phyloP scores from a whole-genome alignment of 2,329 filamentous ascomycete genomes.

The Scedosporium dehoogii region DNA sequence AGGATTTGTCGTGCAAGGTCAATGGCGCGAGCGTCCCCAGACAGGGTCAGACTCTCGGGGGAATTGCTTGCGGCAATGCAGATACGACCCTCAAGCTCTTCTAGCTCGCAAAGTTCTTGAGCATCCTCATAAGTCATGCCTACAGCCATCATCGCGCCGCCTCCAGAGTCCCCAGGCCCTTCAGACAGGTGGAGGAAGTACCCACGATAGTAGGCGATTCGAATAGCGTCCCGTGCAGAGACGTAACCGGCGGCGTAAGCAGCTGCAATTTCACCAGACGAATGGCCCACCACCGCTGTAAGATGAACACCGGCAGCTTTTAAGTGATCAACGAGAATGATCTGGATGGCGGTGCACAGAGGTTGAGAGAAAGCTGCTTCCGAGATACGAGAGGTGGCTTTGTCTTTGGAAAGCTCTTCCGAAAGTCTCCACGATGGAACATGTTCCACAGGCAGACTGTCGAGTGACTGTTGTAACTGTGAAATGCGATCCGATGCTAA shows the following conservation, averaged over 20 bases:
- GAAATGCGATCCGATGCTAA: not conserved
- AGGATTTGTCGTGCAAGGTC: not conserved
- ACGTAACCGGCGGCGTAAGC: slow-evolving; percentile 27
- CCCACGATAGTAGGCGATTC: slow-evolving; percentile 22
- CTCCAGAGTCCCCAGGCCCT: slow-evolving; percentile 4
- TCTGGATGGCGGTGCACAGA: slow-evolving; percentile 34
- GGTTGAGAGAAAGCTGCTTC: slow-evolving; percentile 32
- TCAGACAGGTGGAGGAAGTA: slow-evolving; percentile 4
- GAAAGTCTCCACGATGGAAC: slow-evolving; percentile 24
- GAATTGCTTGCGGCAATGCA: slow-evolving; percentile 27
- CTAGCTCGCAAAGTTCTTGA: slow-evolving; percentile 4
- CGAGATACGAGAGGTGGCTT: slow-evolving; percentile 21
- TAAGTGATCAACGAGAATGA: slow-evolving; percentile 34
- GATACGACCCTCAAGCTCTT: slow-evolving; percentile 10
- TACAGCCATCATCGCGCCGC: slow-evolving; percentile 21
- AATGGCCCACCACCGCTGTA: slow-evolving; percentile 31
- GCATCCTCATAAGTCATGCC: not conserved
- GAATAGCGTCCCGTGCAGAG: slow-evolving; percentile 18
- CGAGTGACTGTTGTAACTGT: slow-evolving; percentile 6
- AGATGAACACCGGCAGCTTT: slow-evolving; percentile 30
- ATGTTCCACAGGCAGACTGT: slow-evolving; percentile 15
- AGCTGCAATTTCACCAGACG: slow-evolving; percentile 38
- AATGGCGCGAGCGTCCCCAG: slow-evolving; percentile 19
- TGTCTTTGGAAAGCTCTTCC: slow-evolving; percentile 26
- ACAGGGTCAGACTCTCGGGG: slow-evolving; percentile 23